Conservation (phyloP, 2,329 filamentous ascomycete genomes). For the Beauveria caledonica region DNA sequence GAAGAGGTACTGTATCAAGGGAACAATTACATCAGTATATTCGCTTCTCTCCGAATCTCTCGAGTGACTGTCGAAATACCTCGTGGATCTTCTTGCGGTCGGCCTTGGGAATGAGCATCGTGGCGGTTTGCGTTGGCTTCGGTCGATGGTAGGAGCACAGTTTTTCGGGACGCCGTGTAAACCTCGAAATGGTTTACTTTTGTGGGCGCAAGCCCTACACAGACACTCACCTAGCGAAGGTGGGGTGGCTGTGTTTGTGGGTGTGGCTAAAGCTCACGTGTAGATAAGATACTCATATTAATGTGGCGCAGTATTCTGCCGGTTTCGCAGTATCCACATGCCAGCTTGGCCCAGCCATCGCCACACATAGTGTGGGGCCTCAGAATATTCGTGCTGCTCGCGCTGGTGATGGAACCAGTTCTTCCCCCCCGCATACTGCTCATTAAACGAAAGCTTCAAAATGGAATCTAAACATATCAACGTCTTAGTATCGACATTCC, state of each 20-base stretch:
- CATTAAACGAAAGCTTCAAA: not conserved
- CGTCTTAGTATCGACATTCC: constrained; percentile 76
- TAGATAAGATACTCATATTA: constrained; percentile 15
- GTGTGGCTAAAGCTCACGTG: constrained; percentile 27
- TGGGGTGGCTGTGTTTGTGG: constrained; percentile 23
- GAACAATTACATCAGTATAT: constrained; percentile 12
- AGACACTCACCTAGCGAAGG: constrained; percentile 26
- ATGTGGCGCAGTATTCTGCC: not conserved
- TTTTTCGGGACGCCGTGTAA: constrained; percentile 28
- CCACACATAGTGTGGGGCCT: not conserved
- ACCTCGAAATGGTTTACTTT: constrained; percentile 38
- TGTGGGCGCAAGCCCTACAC: constrained; percentile 37
- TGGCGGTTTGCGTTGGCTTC: constrained; percentile 41
- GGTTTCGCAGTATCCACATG: not conserved
- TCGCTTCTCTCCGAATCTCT: constrained; percentile 1
- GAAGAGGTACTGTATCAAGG: constrained; percentile 74
- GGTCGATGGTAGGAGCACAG: constrained; percentile 43
- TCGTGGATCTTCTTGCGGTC: constrained; percentile 99
- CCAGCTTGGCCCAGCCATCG: not conserved
- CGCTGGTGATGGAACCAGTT: not conserved
- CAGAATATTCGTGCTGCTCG: not conserved
- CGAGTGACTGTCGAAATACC: constrained; percentile 29
- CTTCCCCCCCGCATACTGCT: not conserved
- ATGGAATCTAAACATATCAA: constrained; percentile 61
- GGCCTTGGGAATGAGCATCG: constrained; percentile 98